Percentiles rank a stretch among this genome's conserved stretches.
Conservation (phyloP, 805 yeast species). For the Cyberlindnera saturnus region DNA sequence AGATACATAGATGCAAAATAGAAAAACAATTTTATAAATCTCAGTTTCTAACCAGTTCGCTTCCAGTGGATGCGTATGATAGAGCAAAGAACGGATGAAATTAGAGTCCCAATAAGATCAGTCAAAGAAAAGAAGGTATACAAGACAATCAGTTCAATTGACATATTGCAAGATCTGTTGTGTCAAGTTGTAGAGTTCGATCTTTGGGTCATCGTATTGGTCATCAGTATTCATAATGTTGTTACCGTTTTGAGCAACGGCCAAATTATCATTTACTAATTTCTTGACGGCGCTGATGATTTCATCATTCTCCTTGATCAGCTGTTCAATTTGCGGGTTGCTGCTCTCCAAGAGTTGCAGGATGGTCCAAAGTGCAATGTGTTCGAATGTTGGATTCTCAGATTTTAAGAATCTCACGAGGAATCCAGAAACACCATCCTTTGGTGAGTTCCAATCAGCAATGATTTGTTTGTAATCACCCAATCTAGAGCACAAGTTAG, state of each 20-base stretch:
- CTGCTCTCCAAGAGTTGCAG: conserved; percentile 87
- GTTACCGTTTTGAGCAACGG: conserved; percentile 24
- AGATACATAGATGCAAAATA: too few relatives aligned
- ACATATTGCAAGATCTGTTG: conserved; percentile 55
- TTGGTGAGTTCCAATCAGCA: conserved; percentile 71
- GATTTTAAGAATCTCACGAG: conserved; percentile 72
- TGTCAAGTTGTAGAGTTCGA: conserved; percentile 58
- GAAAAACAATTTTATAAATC: too few relatives aligned
- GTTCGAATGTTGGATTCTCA: conserved; percentile 92
- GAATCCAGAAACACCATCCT: conserved; percentile 82
- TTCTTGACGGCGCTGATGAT: conserved; percentile 50
- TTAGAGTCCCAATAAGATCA: neutral
- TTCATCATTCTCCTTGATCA: conserved; percentile 49
- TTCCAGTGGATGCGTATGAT: too few relatives aligned
- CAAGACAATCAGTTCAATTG: neutral
- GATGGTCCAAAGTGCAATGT: conserved; percentile 95
- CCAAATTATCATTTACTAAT: conserved; percentile 31
- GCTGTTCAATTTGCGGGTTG: conserved; percentile 50
- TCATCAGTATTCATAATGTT: conserved; percentile 27
- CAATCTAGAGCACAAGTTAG: conserved; percentile 89
- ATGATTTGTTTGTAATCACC: conserved; percentile 76
- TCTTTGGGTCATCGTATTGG: conserved; percentile 54
- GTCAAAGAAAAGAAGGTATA: neutral
- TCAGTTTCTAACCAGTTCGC: too few relatives aligned
- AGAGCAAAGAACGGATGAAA: too few relatives aligned